Base-by-base conservation (phyloP, 2,329 filamentous ascomycete species). In the Aureobasidium sp. region DNA sequence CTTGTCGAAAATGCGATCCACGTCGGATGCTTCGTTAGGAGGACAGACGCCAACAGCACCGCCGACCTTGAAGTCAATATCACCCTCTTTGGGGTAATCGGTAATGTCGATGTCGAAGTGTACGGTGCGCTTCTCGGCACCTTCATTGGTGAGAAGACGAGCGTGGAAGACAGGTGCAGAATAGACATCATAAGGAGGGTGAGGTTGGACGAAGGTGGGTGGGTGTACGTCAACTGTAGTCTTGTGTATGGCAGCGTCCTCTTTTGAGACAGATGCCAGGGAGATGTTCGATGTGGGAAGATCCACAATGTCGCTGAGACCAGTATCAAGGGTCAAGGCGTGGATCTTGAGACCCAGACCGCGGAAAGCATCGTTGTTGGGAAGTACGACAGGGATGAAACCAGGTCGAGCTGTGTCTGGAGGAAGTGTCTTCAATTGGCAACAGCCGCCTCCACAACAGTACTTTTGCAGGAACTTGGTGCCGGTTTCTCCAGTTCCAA, bases 21-120 rank as follows among this genome's bases (percentile, higher is more conserved):
- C 90, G 4, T 86, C 74, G 2, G 76, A 72, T 7, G 81, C 73
- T 50, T 88, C 84, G 64, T 97, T 98, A 53, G 90, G 90, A 0
- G 91, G 90, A 66, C 88, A 89, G 55, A 98, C 81, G 34, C 93
- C 93, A 68, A 98, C 91, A 50, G 93, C 93, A 52, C 93, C 93
- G 55, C 93, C 93, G 16, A 98, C 93, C 66, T 91, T 90, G 77
- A 97, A 98, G 66, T 97, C 93, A 4, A 90, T 83, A 51, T 87
- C 86, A 53, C 79, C 78, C 71, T 94, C 89, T 17, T 82, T 79
- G 0, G 93, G 90, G 63, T 98, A 98, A 66, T 95, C 86, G 44
- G 91, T 96, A 45, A 98, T 86, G 63, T 98, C 93, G 39, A 98
- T 81, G 63, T 97, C 93, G 63, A 97, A 97, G 70, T 98, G 93